Base-by-base conservation (phyloP, 306 rosid genomes). In the Boehmeria nivea region DNA sequence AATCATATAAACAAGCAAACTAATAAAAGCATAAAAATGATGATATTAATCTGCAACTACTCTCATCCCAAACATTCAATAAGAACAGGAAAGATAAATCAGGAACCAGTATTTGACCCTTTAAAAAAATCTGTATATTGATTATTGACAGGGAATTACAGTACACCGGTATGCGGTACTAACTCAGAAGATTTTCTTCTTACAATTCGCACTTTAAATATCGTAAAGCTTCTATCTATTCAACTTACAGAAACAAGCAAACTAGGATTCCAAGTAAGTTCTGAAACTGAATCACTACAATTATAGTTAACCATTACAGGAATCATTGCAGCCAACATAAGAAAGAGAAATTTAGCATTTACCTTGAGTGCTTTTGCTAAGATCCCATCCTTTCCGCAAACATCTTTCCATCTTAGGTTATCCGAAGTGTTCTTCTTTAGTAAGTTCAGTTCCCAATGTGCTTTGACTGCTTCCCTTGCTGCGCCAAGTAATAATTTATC, bases 401-500 rank as follows among this genome's bases (percentile, higher is more conserved):
- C 85, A 72, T 64, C 77, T 71, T 75, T 85, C 96, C 96, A 93
- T 66, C 77, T 71, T 54, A 93, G 78, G 81, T 87, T 93, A 71
- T 77, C 84, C 19, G 43, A 46, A 44, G 88, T 82, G 69, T 87
- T 83, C 26, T 85, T 91, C 82, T 72, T 91, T 54, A 81, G 85
- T 64, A 91, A 76, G 76, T 83, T 78, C 59, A 91, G 81, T 63
- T 93, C 96, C 99, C 99, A 93, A 51, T 79, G 89, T n/a, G 99
- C 95, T 77, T 81, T 81, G 28, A 93, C 96, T 3, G 99, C 99
- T 72, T 87, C 99, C 73, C 96, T 83, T 16, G 99, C 93, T 19
- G 99, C 99, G 43, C 99, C 99, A 76, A 93, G 95, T 78, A 93
- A 74, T 52, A 93, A 72, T 70, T 83, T 93, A 68, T 93, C 99